A percentile compares a stretch with the other conserved stretches of the same genome.
These are phyloP conservation scores for Yamadazyma triangularis DNA, from an alignment of 1,139 yeast species.

Conservation along the genomic window DNA sequence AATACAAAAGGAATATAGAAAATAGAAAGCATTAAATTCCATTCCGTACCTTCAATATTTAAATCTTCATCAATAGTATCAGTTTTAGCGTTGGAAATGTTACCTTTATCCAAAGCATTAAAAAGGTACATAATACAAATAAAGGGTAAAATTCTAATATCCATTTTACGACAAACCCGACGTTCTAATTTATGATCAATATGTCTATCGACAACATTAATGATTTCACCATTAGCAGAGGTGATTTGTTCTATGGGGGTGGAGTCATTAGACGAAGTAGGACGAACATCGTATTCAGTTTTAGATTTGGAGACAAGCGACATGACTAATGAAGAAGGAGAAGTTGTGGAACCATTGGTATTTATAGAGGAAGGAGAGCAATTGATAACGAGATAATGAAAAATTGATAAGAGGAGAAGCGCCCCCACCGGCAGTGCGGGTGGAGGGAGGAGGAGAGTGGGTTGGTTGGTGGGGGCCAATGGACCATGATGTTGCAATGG, in stretches of 20 bases:
- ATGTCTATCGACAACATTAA: conserved; percentile 7
- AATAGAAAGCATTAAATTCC: conserved; percentile 25
- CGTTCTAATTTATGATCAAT: conserved; percentile 18
- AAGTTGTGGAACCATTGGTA: no score
- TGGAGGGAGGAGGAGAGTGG: no score
- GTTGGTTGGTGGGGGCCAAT: no score
- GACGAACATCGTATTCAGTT: conserved; percentile 8
- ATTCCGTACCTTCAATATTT: conserved; percentile 22
- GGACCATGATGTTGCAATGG: no score
- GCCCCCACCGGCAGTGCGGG: no score
- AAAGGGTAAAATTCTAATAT: conserved; percentile 26
- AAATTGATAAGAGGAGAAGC: no score
- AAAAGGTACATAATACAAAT: conserved; percentile 24
- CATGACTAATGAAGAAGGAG: not conserved
- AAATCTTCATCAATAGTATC: conserved; percentile 23
- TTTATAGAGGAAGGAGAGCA: no score
- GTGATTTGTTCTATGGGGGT: conserved; percentile 12
- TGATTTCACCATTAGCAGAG: conserved; percentile 13
- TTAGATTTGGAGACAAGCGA: conserved; percentile 1
- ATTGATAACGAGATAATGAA: no score
- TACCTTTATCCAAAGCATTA: conserved; percentile 26
- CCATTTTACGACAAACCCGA: conserved; percentile 27
- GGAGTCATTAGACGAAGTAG: conserved; percentile 11
- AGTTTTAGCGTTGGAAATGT: conserved; percentile 25
- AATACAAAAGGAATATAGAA: conserved; percentile 28